Base-by-base conservation (phyloP, 2,329 filamentous ascomycete genomes). In the Colletotrichum plurivorum region DNA sequence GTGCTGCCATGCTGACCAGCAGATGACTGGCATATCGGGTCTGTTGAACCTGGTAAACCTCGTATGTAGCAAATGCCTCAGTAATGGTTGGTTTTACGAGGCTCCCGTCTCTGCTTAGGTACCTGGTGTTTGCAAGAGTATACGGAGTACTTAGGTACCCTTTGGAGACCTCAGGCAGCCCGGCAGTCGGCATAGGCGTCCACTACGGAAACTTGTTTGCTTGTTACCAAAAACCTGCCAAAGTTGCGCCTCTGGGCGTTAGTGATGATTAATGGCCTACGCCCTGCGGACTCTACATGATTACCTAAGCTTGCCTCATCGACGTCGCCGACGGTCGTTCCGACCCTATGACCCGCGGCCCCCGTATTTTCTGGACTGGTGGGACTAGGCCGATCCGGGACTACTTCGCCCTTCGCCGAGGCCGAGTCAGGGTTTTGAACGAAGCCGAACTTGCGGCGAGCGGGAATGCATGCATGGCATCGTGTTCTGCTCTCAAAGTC, bases 341-440 rank as follows among this genome's bases (percentile, higher is more conserved):
- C 62, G 67, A 67, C 48, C 43, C 46, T 36, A 60, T 39, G 25
- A 20, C 55, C 62, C 45, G 60, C 46, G 41, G 66, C 20, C 48
- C 20, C 61, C 61, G 62, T 69, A 49, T 66, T 56, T 45, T 43
- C 62, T 67, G 49, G 22, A 66, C 51, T 55, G 22, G 55, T 55
- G 22, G 55, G 43, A 55, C 55, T 69, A 69, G 67, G 63, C 67
- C 56, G 62, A 22, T 69, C 67, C 67, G 67, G 67, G 59, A 46
- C 67, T 51, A 59, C 45, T 45, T 48, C 27, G 45, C 39, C 27
- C 49, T 56, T 67, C 63, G 55, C 62, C 62, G 67, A 69, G 45
- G 60, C 67, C 67, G 67, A 69, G 67, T 69, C 62, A 69, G 51
- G 31, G 22, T 60, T 60, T 61, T 43, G 43, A 61, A 56, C 45